A percentile compares a stretch with the other conserved stretches of the same genome.
These are phyloP conservation scores for Eucalyptus curtisii DNA, from an alignment of 345 rosid genomes.

Conservation along the genomic window DNA sequence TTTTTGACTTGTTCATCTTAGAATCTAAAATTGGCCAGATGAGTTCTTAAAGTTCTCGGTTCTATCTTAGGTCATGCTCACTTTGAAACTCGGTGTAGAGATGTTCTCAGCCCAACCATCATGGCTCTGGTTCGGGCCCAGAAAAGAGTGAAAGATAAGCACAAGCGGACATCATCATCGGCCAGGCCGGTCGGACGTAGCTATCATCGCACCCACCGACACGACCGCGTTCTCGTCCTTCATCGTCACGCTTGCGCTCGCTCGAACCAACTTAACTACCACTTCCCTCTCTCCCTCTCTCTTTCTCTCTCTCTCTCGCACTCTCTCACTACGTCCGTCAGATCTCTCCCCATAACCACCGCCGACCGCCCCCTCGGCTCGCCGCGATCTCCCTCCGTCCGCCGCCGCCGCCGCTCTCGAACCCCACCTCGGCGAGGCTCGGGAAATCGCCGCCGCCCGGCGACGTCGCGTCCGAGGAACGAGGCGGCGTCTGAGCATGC, in stretches of 20 bases:
- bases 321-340: neutral
- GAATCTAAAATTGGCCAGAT: no score
- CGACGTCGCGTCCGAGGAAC: neutral
- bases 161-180: neutral
- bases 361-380: neutral
- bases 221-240: neutral
- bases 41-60: no score
- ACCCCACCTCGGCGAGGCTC: neutral
- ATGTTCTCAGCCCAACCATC: neutral
- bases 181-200: neutral
- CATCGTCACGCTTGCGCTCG: neutral
- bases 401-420: neutral
- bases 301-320: neutral
- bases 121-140: neutral
- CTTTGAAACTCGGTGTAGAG: neutral
- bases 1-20: no score
- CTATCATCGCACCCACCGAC: neutral
- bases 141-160: neutral
- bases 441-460: neutral
- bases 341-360: neutral
- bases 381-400: neutral
- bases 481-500: neutral
- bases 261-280: neutral
- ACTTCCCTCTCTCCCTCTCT: neutral
- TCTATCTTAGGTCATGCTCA: neutral